These are phyloP conservation scores for Aspergillus bertholletiae DNA, from an alignment of 495 filamentous ascomycete genomes.

Conservation along the genomic window DNA sequence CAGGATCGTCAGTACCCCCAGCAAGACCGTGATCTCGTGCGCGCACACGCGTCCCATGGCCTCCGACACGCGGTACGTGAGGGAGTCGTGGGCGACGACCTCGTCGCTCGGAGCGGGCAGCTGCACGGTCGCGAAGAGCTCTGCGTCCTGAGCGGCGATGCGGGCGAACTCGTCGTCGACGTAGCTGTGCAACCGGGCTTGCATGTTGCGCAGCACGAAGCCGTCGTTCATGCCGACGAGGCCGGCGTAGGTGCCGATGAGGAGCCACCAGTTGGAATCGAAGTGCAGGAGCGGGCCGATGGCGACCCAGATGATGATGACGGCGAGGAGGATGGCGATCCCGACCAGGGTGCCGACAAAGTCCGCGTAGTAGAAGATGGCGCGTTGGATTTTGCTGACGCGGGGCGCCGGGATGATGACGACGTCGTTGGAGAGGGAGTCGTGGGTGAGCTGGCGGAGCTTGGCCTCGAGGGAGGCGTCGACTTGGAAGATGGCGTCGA, in stretches of 20 bases:
- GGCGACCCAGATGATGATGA: constrained; percentile 27
- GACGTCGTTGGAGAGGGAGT: background rate
- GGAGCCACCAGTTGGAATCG: constrained; percentile 35
- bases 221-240: constrained; percentile 36
- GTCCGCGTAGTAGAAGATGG: constrained; percentile 33
- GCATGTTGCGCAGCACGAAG: constrained; percentile 36
- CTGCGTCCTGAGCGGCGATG: constrained; percentile 16
- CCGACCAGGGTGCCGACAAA: constrained; percentile 30
- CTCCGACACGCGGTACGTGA: constrained; percentile 19
- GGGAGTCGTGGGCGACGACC: background rate
- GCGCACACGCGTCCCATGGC: constrained; percentile 21
- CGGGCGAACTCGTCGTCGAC: constrained; percentile 22
- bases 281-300: constrained; percentile 18
- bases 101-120: background rate
- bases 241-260: constrained; percentile 41
- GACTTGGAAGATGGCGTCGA: constrained; percentile 31
- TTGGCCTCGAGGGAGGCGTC: constrained; percentile 31
- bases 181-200: constrained; percentile 25
- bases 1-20: constrained; percentile 22
- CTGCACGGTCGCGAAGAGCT: constrained; percentile 12
- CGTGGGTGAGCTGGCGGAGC: constrained; percentile 13
- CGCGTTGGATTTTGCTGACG: constrained; percentile 20
- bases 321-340: constrained; percentile 24
- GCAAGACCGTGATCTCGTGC: constrained; percentile 21
- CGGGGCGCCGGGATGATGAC: constrained; percentile 22